Conservation (phyloP, 345 rosid species). For the Eucalyptus regnans region DNA sequence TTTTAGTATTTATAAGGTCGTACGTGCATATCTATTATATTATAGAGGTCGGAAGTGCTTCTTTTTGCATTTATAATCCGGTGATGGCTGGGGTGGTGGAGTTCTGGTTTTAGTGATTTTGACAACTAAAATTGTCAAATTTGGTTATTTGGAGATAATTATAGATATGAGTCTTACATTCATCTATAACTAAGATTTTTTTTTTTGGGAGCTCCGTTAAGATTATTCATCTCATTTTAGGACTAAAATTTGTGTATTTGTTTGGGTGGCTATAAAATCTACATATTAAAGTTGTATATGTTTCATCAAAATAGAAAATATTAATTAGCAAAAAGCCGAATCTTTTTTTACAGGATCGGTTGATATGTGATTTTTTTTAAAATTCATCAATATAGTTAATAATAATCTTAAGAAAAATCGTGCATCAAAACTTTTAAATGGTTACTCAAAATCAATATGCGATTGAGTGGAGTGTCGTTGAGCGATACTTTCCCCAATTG, state of each 20-base stretch:
- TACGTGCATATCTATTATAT: background rate
- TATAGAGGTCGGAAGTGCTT: background rate
- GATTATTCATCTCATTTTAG: background rate
- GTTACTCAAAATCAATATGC: background rate
- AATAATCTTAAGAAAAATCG: background rate
- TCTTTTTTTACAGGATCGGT: background rate
- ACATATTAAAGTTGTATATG: background rate
- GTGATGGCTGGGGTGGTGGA: background rate
- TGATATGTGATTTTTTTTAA: background rate
- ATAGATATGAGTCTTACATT: background rate
- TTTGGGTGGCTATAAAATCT: background rate
- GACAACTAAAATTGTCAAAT: background rate
- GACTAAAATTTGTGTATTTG: background rate
- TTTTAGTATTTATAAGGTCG: background rate
- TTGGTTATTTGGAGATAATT: background rate
- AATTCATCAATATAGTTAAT: background rate
- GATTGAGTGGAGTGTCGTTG: background rate
- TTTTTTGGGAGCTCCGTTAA: background rate
- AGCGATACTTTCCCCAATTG: background rate
- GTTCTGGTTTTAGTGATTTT: background rate
- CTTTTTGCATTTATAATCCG: background rate
- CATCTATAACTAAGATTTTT: background rate
- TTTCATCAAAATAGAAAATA: background rate
- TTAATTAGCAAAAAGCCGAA: background rate
- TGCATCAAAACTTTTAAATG: background rate